Conservation (phyloP, 1,284 basidiomycete genomes). For the Tilletia indica region DNA sequence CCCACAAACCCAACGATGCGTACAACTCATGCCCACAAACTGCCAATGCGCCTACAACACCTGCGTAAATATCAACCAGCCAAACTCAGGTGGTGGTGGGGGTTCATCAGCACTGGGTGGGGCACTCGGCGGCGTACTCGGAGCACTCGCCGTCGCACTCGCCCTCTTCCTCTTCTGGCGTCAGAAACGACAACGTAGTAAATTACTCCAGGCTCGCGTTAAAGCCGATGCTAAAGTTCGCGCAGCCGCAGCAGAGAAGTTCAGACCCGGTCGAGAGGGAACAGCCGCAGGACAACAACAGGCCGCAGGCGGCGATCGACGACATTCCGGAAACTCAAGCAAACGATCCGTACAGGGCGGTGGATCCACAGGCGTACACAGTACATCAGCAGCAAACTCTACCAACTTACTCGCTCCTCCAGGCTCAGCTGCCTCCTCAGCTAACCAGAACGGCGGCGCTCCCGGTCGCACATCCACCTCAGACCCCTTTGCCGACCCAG, state of each 20-base stretch:
- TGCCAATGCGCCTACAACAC: slow-evolving; percentile 39
- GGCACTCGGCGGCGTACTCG: slow-evolving; percentile 36
- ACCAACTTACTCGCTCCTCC: too few species aligned
- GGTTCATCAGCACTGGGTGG: slow-evolving; percentile 22
- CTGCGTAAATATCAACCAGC: slow-evolving; percentile 27
- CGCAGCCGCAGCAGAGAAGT: slow-evolving; percentile 17
- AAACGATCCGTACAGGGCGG: not conserved
- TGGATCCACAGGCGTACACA: too few species aligned
- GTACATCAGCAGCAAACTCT: too few species aligned
- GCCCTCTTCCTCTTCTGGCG: slow-evolving; percentile 32
- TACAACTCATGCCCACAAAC: slow-evolving; percentile 34
- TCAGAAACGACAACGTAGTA: slow-evolving; percentile 23
- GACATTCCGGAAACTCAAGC: not conserved
- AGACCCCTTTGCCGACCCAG: slow-evolving; percentile 25
- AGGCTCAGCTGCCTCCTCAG: too few species aligned
- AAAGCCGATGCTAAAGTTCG: slow-evolving; percentile 23
- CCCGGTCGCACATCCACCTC: not conserved
- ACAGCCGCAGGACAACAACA: not conserved
- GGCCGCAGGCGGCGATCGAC: not conserved
- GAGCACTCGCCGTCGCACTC: slow-evolving; percentile 29
- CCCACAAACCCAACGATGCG: slow-evolving; percentile 25
- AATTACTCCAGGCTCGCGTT: slow-evolving; percentile 25
- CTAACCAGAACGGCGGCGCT: too few species aligned
- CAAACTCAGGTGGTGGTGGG: not conserved
- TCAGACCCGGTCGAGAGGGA: slow-evolving; percentile 11